Conservation (phyloP, 257 asterid species). For the Gynochthodes officinalis region DNA sequence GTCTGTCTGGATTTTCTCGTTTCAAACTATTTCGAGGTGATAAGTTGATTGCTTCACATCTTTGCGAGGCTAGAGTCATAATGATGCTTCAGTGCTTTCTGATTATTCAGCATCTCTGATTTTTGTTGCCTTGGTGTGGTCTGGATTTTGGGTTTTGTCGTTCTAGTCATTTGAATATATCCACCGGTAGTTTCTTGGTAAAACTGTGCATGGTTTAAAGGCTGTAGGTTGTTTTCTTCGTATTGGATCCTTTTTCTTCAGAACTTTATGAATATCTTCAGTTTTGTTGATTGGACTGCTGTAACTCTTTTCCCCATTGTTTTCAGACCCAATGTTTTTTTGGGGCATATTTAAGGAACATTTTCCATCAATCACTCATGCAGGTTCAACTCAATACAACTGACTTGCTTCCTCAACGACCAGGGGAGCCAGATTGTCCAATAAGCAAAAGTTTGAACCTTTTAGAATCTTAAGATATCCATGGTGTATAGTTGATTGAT, state of each 20-base stretch:
- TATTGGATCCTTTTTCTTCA: background rate
- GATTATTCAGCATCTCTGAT: background rate
- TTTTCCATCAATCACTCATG: constrained; percentile 22
- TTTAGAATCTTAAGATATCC: background rate
- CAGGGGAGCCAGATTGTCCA: constrained; percentile 92
- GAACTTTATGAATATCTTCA: background rate
- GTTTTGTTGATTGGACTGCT: background rate
- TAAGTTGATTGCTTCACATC: background rate
- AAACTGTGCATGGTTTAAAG: background rate
- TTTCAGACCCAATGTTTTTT: background rate
- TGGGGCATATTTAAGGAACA: constrained; percentile 3
- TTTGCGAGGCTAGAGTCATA: background rate
- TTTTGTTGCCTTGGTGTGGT: constrained; percentile 2
- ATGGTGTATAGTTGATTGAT: background rate
- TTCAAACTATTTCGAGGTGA: background rate
- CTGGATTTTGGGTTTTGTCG: background rate
- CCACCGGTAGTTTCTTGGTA: background rate
- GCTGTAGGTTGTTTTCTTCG: background rate
- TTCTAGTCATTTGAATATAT: background rate
- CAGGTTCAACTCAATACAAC: constrained; percentile 63
- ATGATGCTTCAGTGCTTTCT: background rate
- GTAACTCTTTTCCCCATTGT: background rate
- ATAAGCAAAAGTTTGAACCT: constrained; percentile 41
- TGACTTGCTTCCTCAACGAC: constrained; percentile 86
- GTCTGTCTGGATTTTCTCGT: background rate